Evolutionary conservation across 495 filamentous ascomycete genomes (phyloP), one percentile per base, ranked within the genome.

Genomic region (Daldinia decipiens): DNA sequence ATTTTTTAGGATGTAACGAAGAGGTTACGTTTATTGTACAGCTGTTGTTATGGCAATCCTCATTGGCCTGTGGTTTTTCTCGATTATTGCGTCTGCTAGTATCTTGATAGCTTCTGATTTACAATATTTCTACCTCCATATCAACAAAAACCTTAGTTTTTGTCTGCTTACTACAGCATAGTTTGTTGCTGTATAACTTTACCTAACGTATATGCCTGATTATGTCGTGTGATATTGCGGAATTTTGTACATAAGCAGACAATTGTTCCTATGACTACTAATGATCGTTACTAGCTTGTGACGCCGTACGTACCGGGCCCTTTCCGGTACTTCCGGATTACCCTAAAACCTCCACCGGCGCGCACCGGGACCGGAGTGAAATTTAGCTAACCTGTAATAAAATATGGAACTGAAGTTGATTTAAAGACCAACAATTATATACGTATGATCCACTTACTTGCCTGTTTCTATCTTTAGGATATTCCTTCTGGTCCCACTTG

Each of bases 291-390:
- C 34, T 45, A 43, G 38, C 29, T 11, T 21, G 19, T 21, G 55
- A 68, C 31, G 53, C 24, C 60, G 21, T 32, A 60, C 65, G 15
- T 60, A 50, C 21, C 51, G 70, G 53, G 34, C 26, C 40, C 39
- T 53, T 68, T 61, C 65, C 70, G 70, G 52, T 43, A 47, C 39
- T 67, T 67, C 65, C 70, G 70, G 59, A 61, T 62, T 60, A 32
- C 54, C 59, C 59, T 59, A 55, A 15, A 53, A 39, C 38, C 45
- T 61, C 43, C 53, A 36, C 38, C 50, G 60, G 40, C 19, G 59
- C 34, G 19, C 38, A 13, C 40, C 54, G 45, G 34, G 19, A 51
- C 52, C 38, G 15, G 34, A 59, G 19, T 29, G 1, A 32, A 4
- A 45, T 40, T 26, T 19, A 59, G 5, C 36, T 59, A 34, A 34